Conservation (phyloP, 495 filamentous ascomycete genomes). For the Neurospora sp. region DNA sequence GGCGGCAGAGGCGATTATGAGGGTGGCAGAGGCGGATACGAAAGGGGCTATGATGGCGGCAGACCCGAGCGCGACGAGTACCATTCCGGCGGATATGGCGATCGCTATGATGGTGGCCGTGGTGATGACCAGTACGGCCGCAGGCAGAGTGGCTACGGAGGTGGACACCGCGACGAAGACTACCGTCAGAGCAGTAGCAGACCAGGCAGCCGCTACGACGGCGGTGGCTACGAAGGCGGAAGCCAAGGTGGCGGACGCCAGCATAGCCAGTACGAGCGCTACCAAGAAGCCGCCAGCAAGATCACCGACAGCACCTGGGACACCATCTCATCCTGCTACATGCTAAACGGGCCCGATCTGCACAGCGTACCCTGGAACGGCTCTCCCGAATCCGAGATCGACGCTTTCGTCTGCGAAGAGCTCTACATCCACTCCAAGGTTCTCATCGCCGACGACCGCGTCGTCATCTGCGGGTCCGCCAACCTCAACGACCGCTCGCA, state of each 20-base stretch:
- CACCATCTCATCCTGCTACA: constrained; percentile 71
- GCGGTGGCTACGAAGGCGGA: neutral
- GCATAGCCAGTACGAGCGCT: constrained; percentile 41
- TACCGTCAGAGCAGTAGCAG: neutral
- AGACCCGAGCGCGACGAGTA: constrained; percentile 5
- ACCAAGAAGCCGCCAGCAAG: constrained; percentile 56
- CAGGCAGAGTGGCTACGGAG: constrained; percentile 10
- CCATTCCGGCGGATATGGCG: too few species aligned
- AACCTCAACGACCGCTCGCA: constrained; percentile 95
- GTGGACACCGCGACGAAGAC: constrained; percentile 4
- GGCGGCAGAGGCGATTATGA: constrained; percentile 10
- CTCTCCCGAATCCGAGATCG: constrained; percentile 60
- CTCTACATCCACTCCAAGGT: constrained; percentile 93
- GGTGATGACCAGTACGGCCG: constrained; percentile 7
- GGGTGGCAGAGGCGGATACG: constrained; percentile 3
- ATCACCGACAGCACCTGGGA: constrained; percentile 54
- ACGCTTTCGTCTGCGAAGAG: constrained; percentile 86
- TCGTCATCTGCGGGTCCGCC: constrained; percentile 85
- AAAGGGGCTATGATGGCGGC: neutral
- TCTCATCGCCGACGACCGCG: constrained; percentile 81
- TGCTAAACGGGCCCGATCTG: constrained; percentile 70
- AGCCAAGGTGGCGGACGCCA: constrained; percentile 26
- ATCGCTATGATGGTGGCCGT: neutral
- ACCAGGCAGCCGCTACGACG: neutral
- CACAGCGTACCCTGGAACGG: constrained; percentile 73